phyloP scores from a whole-genome alignment of 2,329 filamentous ascomycete species.

The Zymoseptoria brevis region DNA sequence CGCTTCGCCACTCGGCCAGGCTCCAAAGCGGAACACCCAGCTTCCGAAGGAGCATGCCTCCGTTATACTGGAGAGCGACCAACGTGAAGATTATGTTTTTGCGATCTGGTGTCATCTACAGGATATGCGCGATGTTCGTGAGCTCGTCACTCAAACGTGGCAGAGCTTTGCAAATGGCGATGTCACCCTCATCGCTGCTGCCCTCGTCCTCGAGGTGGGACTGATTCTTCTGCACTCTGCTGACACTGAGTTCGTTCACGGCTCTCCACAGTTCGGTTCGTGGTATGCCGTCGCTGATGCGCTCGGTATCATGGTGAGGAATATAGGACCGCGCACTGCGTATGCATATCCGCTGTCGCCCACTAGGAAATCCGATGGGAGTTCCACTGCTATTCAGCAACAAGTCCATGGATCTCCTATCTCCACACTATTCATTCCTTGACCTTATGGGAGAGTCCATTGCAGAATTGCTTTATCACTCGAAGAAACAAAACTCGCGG shows the following conservation, averaged over 20 bases:
- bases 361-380: background rate
- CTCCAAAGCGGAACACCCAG: background rate
- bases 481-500: background rate
- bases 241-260: background rate
- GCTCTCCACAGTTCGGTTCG: background rate
- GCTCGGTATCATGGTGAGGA: conserved; percentile 1
- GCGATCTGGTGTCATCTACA: conserved; percentile 6
- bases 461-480: background rate
- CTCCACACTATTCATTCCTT: background rate
- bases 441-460: background rate
- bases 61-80: background rate
- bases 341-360: background rate
- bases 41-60: background rate
- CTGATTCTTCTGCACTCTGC: conserved; percentile 4
- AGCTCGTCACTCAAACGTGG: conserved; percentile 3
- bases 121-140: conserved; percentile 5
- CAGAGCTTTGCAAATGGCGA: conserved; percentile 3
- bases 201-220: conserved; percentile 2
- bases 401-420: background rate
- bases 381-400: background rate
- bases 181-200: conserved; percentile 2
- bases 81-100: conserved; percentile 2
- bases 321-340: background rate
- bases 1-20: background rate
- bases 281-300: conserved; percentile 1